Base-by-base conservation (phyloP, 1,284 basidiomycete genomes). In the Phellinidium pouzarii region DNA sequence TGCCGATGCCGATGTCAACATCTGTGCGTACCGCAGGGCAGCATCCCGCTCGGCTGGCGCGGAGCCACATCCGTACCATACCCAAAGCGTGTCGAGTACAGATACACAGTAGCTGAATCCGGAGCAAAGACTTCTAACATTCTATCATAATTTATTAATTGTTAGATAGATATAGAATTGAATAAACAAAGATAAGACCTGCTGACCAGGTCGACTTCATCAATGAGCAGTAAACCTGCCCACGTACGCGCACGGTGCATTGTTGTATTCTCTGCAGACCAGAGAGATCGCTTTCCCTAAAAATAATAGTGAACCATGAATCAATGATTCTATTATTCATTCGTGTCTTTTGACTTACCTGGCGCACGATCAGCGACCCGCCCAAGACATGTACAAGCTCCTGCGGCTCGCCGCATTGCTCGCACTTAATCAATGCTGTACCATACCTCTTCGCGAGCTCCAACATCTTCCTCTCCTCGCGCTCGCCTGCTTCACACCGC, bases 21-120 rank as follows among this genome's bases (percentile, higher is more conserved):
- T n/a, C 41, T 70, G 66, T 4, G 77, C 84, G 64, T 90, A 91
- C 55, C 70, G 65, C 11, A 77, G 58, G 0, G 85, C 84, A 3
- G 78, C 81, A 37, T 71, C 60, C 47, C 80, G 77, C 65, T 91
- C 88, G 29, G 61, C 57, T 5, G 67, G 50, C 8, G 70, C 70
- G 7, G 87, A 82, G 14, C 88, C 87, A 50, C 77, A 71, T 1
- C 87, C 87, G 62, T 88, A 73, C 88, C 88, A 91, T 26, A 89
- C 78, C 60, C 87, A 90, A 37, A 85, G 68, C 0, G 79, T 79
- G 44, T 80, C 79, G 51, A 90, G 69, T 23, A 89, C 71, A 2
- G 81, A 78, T 40, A 88, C 59, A 59, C 84, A 87, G 62, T 84
- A 89, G 61, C 84, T 87, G 65, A 82, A 90, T 19, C 77, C 88